Evolutionary conservation across 257 asterid genomes (phyloP).

Genomic region (Handroanthus guayacan): DNA sequence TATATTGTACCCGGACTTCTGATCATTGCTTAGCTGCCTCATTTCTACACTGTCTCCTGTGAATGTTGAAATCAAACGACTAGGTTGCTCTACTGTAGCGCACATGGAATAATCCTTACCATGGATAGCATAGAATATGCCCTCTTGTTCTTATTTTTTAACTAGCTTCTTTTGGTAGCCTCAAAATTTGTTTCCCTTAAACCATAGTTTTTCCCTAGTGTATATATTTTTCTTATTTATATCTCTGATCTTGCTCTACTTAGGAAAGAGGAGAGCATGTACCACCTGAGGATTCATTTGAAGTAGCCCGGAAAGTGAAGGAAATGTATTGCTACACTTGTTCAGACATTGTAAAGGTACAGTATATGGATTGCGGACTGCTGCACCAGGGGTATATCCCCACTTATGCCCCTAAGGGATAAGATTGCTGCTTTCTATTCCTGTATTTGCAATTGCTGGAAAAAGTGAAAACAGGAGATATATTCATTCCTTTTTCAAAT

Average conservation of each 20-base stretch:
- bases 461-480: constrained; percentile 7
- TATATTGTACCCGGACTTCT: constrained; percentile 10
- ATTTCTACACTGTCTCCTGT: constrained; percentile 9
- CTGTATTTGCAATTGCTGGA: constrained; percentile 14
- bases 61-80: constrained; percentile 17
- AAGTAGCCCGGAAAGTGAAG: constrained; percentile 89
- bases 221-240: constrained; percentile 19
- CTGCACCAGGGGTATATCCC: not conserved
- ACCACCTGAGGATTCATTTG: constrained; percentile 95
- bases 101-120: constrained; percentile 6
- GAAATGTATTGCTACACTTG: constrained; percentile 96
- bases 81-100: not conserved
- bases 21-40: constrained; percentile 13
- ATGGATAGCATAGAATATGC: constrained; percentile 1
- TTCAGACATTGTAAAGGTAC: constrained; percentile 97
- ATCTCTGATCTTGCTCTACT: constrained; percentile 40
- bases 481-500: constrained; percentile 25
- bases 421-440: constrained; percentile 15
- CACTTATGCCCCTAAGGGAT: constrained; percentile 19
- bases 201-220: constrained; percentile 1
- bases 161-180: constrained; percentile 3
- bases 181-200: constrained; percentile 22
- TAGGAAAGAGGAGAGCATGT: constrained; percentile 97
- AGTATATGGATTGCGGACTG: constrained; percentile 31
- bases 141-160: constrained; percentile 16